These are phyloP conservation scores for Trypanosomatidae sp. DNA, from an alignment of 208 protist species.

Conservation along the genomic window DNA sequence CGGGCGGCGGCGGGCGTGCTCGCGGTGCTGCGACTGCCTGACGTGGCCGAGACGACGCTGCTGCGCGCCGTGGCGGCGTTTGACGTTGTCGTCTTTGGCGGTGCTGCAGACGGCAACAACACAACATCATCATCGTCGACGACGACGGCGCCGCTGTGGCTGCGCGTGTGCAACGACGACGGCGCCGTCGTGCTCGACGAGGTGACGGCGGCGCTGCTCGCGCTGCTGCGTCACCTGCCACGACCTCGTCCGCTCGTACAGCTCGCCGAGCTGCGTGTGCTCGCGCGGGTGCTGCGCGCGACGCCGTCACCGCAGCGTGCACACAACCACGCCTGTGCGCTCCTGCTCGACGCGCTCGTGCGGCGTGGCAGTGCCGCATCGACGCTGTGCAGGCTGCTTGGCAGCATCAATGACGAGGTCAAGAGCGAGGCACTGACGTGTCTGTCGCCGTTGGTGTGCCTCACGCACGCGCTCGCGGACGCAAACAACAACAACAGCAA, in stretches of 20 bases:
- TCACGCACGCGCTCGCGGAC: constrained; percentile 21
- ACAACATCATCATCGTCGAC: no score
- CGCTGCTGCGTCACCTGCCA: constrained; percentile 44
- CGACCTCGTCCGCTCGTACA: constrained; percentile 64
- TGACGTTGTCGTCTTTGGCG: constrained; percentile 34
- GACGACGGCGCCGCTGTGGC: no score
- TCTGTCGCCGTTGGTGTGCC: constrained; percentile 52
- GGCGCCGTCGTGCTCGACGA: no score
- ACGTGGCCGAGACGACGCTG: constrained; percentile 65
- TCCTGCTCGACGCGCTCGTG: constrained; percentile 32
- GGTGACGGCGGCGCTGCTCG: constrained; percentile 29
- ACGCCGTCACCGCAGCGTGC: constrained; percentile 6
- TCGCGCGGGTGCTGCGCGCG: constrained; percentile 47
- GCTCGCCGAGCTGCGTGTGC: constrained; percentile 49
- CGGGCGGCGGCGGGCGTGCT: constrained; percentile 37
- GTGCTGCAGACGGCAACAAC: constrained; percentile 17
- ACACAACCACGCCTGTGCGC: constrained; percentile 16
- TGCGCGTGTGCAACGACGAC: constrained; percentile 29
- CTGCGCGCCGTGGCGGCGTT: constrained; percentile 59
- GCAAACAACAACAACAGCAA: no score
- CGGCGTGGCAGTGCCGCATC: constrained; percentile 23
- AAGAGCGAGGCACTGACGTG: constrained; percentile 80
- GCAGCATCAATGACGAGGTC: constrained; percentile 86
- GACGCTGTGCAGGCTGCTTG: no score
- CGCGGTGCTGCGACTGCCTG: constrained; percentile 49